Evolutionary conservation across 495 filamentous ascomycete species (phyloP), one percentile per base, ranked within the genome.

Genomic region (Pseudevernia furfuracea): DNA sequence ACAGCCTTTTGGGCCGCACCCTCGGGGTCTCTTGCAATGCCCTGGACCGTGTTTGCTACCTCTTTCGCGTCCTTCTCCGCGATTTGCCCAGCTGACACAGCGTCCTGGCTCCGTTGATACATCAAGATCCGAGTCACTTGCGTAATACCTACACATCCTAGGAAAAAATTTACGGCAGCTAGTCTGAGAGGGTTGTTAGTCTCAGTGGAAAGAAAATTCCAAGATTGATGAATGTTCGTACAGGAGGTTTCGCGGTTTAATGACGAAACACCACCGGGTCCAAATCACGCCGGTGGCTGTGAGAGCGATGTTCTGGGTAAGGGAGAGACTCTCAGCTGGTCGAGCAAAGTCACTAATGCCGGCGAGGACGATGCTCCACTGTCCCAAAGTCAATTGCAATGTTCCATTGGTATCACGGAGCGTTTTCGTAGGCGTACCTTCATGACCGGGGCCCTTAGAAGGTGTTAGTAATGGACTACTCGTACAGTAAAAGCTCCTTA

Each of bases 191-290:
- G 23, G n/a, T 39, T 10, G 30, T 55, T 23, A 55, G 56, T 59
- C 30, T 60, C 25, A 14, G 12, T 49, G 28, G 59, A 12, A 28
- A 4, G 15, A 37, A 21, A 38, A 37, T 10, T 12, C 59, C 15
- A 57, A 36, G 34, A 39, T n/a, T 19, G 25, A 14, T 12, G 57
- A 14, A 37, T 57, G 38, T 15, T 36, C 87, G 43, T 78, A 93
- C 90, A 96, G 86, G 66, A 88, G 79, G 80, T 98, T 98, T 73
- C 84, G 84, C 64, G 94, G 94, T 74, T 86, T 92, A 78, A 98
- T 98, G 73, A 98, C 88, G 75, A 96, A 81, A 80, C 94, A 98
- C 94, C 94, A 98, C 41, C 94, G 85, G 36, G 94, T 98, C 94
- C 94, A 98, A 81, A 98, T 98, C 49, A 84, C 75, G 60, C 94